phyloP scores from a whole-genome alignment of 2,329 filamentous ascomycete species.

The Penicillium aurantiogriseum region DNA sequence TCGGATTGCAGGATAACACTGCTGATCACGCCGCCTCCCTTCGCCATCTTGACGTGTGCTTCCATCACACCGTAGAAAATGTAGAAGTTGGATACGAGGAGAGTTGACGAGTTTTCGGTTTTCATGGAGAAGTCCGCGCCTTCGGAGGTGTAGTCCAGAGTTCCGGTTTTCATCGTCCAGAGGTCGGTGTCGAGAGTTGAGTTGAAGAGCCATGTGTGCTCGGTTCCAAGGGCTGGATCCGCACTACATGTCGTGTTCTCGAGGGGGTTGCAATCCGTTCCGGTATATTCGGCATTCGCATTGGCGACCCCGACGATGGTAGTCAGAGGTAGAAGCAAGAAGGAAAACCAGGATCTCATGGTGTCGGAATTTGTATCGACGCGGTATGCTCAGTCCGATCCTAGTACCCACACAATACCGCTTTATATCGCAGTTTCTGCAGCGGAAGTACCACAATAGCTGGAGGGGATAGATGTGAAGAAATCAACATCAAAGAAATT shows the following conservation, averaged over 20 bases:
- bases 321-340: not conserved
- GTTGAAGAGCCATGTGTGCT: constrained; percentile 65
- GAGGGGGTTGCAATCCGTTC: constrained; percentile 72
- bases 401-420: not conserved
- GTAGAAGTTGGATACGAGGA: constrained; percentile 74
- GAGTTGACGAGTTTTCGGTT: constrained; percentile 71
- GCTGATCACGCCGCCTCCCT: constrained; percentile 73
- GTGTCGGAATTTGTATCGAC: not conserved
- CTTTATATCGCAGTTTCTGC: not conserved
- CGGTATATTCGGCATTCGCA: not conserved
- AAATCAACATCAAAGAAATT: not conserved
- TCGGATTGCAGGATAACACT: constrained; percentile 80
- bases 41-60: constrained; percentile 71
- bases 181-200: constrained; percentile 54
- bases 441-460: not conserved
- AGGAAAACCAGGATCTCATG: not conserved
- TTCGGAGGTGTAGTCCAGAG: constrained; percentile 59
- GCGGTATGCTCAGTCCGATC: not conserved
- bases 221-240: constrained; percentile 65
- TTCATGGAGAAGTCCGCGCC: constrained; percentile 71
- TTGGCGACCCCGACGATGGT: not conserved
- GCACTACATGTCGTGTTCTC: constrained; percentile 63
- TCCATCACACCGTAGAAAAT: constrained; percentile 82
- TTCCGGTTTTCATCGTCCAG: constrained; percentile 68
- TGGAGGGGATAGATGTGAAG: not conserved